phyloP scores from a whole-genome alignment of 2,329 filamentous ascomycete species.

The Apiospora sp. region DNA sequence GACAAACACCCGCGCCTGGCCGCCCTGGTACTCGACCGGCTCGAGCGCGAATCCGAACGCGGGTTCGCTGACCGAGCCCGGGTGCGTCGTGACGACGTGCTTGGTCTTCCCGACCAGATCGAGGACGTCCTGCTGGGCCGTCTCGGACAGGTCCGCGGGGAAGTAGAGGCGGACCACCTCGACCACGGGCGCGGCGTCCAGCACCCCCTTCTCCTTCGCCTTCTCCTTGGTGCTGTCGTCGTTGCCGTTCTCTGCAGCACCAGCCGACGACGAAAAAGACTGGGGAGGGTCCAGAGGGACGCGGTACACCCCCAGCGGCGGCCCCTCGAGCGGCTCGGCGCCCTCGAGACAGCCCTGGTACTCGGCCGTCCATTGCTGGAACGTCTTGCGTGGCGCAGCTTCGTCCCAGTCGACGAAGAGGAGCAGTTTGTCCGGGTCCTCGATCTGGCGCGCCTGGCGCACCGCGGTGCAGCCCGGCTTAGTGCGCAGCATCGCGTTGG shows the following conservation, averaged over 20 bases:
- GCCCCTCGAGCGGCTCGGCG: neutral
- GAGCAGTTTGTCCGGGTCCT: slow-evolving; percentile 28
- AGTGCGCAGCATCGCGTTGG: slow-evolving; percentile 23
- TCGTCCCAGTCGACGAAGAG: slow-evolving; percentile 38
- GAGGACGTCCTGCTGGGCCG: slow-evolving; percentile 21
- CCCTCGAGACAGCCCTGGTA: neutral
- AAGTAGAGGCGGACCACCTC: slow-evolving; percentile 36
- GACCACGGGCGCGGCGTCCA: slow-evolving; percentile 25
- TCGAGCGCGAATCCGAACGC: slow-evolving; percentile 36
- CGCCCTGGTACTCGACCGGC: slow-evolving; percentile 31
- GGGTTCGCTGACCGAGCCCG: slow-evolving; percentile 30
- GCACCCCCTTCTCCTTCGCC: neutral
- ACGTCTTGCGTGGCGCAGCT: slow-evolving; percentile 29
- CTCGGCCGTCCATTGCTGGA: neutral
- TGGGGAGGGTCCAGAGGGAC: slow-evolving; percentile 30
- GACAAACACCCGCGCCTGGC: slow-evolving; percentile 31
- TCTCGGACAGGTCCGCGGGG: slow-evolving; percentile 23
- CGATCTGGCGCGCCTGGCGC: slow-evolving; percentile 31
- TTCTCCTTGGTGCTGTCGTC: too few relatives aligned
- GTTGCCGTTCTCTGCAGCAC: slow-evolving; percentile 27
- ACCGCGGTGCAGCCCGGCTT: slow-evolving; percentile 35
- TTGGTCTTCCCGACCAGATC: neutral
- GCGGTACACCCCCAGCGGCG: slow-evolving; percentile 31
- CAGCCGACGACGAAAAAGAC: slow-evolving; percentile 24
- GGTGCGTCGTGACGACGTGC: neutral